Percentiles rank a stretch among this genome's conserved stretches.
Conservation (phyloP, 345 rosid genomes). For the Fremontodendron californicum region DNA sequence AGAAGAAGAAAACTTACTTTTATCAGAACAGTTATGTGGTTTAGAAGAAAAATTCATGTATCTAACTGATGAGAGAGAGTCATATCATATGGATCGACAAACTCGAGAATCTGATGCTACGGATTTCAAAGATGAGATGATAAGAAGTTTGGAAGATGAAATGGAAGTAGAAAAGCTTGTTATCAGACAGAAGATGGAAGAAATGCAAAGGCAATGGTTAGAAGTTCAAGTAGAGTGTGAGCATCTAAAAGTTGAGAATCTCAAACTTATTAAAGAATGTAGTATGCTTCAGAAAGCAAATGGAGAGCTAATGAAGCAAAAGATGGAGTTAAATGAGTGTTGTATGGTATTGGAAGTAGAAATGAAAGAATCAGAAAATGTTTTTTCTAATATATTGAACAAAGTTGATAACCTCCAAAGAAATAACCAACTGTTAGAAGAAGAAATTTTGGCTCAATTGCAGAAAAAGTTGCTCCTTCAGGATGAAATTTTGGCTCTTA, state of each 20-base stretch:
- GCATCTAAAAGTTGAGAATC: conserved; percentile 42
- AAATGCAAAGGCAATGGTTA: conserved; percentile 37
- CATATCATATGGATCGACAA: conserved; percentile 40
- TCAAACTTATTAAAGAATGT: conserved; percentile 46
- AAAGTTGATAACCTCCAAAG: conserved; percentile 40
- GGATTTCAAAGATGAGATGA: conserved; percentile 38
- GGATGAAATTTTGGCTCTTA: conserved; percentile 44
- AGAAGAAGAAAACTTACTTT: conserved; percentile 50
- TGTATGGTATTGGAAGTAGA: conserved; percentile 48
- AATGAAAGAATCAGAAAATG: conserved; percentile 37
- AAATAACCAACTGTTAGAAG: conserved; percentile 38
- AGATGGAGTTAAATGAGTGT: conserved; percentile 36
- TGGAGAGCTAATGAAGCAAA: conserved; percentile 39
- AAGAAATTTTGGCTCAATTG: conserved; percentile 46
- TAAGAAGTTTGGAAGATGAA: conserved; percentile 33
- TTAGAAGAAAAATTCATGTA: conserved; percentile 58
- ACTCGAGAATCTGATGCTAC: conserved; percentile 34
- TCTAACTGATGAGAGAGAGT: conserved; percentile 46
- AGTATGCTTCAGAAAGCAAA: conserved; percentile 50
- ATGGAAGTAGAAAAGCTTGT: conserved; percentile 40
- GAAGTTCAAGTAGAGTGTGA: conserved; percentile 52
- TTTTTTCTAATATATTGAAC: conserved; percentile 26
- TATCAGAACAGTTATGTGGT: conserved; percentile 46
- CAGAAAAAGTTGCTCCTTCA: conserved; percentile 44
- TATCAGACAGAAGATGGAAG: conserved; percentile 37